These are phyloP conservation scores for Apophysomyces elegans DNA, from an alignment of 371 early-diverging fungal species.

Conservation along the genomic window DNA sequence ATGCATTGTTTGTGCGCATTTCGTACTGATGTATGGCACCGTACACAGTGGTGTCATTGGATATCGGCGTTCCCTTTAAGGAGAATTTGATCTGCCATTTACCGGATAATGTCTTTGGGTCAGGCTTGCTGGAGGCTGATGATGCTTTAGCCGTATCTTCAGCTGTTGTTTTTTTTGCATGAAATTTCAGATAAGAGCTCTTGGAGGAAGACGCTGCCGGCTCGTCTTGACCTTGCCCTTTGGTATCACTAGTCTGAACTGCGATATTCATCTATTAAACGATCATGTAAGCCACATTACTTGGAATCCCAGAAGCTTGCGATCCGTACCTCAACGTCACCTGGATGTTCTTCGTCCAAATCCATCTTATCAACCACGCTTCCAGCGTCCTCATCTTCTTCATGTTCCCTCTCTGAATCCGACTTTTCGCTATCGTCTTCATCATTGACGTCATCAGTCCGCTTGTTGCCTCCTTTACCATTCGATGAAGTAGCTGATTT, in stretches of 20 bases:
- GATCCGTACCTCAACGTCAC: slow-evolving; percentile 1
- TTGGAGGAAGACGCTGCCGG: neutral
- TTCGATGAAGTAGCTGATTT: slow-evolving; percentile 2
- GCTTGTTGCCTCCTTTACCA: slow-evolving; percentile 29
- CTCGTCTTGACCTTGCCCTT: neutral
- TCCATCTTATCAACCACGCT: slow-evolving; percentile 13
- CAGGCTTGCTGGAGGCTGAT: neutral
- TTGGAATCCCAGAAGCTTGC: neutral
- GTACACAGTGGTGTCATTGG: slow-evolving; percentile 64
- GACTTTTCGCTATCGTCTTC: slow-evolving; percentile 36
- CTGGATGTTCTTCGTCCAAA: slow-evolving; percentile 4
- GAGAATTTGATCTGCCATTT: slow-evolving; percentile 62
- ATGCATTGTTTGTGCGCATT: slow-evolving; percentile 23
- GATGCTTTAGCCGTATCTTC: neutral
- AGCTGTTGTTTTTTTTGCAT: neutral
- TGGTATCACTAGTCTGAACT: neutral
- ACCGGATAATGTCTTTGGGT: slow-evolving; percentile 10
- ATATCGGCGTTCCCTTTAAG: slow-evolving; percentile 49
- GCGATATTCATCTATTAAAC: neutral
- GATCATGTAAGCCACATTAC: neutral
- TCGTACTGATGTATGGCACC: slow-evolving; percentile 65
- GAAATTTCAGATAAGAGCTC: neutral
- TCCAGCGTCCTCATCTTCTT: neutral
- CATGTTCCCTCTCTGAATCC: slow-evolving; percentile 9
- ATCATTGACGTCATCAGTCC: slow-evolving; percentile 26